Evolutionary conservation across 768 basidiomycete species (phyloP).

Genomic region (Psilocybe azurescens): DNA sequence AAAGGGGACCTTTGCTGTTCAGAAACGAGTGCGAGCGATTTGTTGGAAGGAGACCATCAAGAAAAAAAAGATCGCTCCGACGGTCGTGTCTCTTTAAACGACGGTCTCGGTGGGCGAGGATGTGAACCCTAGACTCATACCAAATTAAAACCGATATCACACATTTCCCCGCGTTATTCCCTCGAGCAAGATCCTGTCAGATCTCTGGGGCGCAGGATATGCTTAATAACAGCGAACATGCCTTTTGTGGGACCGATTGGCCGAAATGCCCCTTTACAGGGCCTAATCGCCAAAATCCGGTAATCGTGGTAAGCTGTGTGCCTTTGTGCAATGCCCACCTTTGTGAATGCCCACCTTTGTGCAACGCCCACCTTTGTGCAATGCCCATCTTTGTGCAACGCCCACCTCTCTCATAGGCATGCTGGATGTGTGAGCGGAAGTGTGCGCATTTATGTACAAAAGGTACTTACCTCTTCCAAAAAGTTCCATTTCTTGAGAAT

Average conservation of each 20-base stretch:
- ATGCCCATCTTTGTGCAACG: too few species aligned
- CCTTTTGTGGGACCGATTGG: neutral
- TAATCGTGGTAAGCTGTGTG: neutral
- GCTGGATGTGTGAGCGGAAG: too few species aligned
- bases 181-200: neutral
- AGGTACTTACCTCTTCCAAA: too few species aligned
- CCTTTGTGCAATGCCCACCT: too few species aligned
- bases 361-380: too few species aligned
- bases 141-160: neutral
- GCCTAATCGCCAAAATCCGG: neutral
- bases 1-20: conserved; percentile 1
- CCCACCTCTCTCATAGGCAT: too few species aligned
- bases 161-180: conserved; percentile 1
- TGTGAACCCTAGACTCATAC: conserved; percentile 4
- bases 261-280: neutral
- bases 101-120: conserved; percentile 9
- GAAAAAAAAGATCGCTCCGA: neutral
- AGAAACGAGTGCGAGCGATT: neutral
- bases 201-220: neutral
- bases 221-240: neutral
- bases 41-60: conserved; percentile 13
- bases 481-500: too few species aligned
- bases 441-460: too few species aligned
- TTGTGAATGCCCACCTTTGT: too few species aligned
- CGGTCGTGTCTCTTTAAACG: conserved; percentile 1